Evolutionary conservation across 148 eudicot species (phyloP).

Genomic region (Rhododendron kiyosumense): DNA sequence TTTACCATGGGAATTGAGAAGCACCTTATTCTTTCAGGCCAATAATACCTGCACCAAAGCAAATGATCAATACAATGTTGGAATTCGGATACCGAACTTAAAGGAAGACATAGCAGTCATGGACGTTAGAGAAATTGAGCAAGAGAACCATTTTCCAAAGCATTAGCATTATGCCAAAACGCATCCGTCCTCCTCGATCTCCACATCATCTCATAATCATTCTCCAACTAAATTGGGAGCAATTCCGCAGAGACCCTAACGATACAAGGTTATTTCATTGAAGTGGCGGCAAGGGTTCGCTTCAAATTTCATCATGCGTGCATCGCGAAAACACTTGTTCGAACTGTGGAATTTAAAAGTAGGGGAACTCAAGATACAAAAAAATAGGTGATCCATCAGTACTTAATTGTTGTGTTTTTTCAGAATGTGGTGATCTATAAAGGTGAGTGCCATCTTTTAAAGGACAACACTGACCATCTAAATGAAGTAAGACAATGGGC

Average conservation of each 20-base stretch:
- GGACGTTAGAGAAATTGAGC: neutral
- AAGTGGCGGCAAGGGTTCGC: too few species aligned
- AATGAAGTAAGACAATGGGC: neutral
- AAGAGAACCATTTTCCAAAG: neutral
- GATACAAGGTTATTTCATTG: too few species aligned
- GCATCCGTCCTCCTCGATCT: neutral
- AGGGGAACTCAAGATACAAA: neutral
- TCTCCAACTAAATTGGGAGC: too few species aligned
- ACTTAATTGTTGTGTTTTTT: too few species aligned
- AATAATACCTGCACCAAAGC: constrained; percentile 33
- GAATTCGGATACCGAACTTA: neutral
- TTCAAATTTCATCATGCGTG: too few species aligned
- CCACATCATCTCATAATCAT: neutral
- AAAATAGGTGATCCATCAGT: neutral
- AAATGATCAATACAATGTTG: neutral
- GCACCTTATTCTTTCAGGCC: constrained; percentile 42
- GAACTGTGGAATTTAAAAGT: neutral
- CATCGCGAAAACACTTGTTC: neutral
- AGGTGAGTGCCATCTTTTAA: neutral
- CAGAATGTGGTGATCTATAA: neutral
- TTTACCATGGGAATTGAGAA: too few species aligned
- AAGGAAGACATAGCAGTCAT: neutral
- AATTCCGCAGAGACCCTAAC: too few species aligned
- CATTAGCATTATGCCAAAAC: neutral
- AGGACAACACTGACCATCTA: neutral